Evolutionary conservation across 2,329 filamentous ascomycete species (phyloP), one percentile per base, ranked within the genome.

Genomic region (Microsporum audouinii): DNA sequence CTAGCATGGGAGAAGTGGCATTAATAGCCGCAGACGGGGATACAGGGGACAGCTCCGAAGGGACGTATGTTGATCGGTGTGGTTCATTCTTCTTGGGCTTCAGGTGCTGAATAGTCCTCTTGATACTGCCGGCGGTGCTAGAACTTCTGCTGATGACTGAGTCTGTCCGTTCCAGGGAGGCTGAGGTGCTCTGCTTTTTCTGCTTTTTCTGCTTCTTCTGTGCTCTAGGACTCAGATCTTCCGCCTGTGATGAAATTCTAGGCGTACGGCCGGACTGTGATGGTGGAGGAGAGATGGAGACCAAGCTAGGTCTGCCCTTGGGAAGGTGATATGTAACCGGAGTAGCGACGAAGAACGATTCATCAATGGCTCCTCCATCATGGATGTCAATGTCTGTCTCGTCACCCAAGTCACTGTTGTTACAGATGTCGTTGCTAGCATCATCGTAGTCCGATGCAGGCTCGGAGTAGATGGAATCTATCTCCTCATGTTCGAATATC

Each of bases 341-440:
- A 5, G 62, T 66, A 23, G 65, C 65, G 41, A 65, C 58, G 14
- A 63, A 58, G 55, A 66, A 62, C n/a, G 51, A 43, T n/a, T 57
- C 51, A 45, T 65, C 61, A 1, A 58, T 57, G 5, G 31, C 27
- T 31, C 49, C 49, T 53, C 49, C 49, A 5, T 53, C 49, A 3
- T 23, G 49, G 27, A 33, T n/a, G 49, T 53, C 49, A 27, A n/a
- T 31, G 29, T 53, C 49, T 7, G 39, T 43, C 23, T 51, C 23
- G 27, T 53, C 49, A 5, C 29, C 31, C 17, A 33, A 6, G 12
- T 53, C 49, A 34, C 49, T 53, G 27, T 53, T 29, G 29, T 33
- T 34, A 10, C 27, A 14, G 29, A 5, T 29, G 10, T 60, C 62
- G 17, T 23, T 23, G 17, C 17, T 23, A 23, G 17, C 17, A 29